Evolutionary conservation across 83 land plant genomes (phyloP).

Genomic region (Picea engelmannii): DNA sequence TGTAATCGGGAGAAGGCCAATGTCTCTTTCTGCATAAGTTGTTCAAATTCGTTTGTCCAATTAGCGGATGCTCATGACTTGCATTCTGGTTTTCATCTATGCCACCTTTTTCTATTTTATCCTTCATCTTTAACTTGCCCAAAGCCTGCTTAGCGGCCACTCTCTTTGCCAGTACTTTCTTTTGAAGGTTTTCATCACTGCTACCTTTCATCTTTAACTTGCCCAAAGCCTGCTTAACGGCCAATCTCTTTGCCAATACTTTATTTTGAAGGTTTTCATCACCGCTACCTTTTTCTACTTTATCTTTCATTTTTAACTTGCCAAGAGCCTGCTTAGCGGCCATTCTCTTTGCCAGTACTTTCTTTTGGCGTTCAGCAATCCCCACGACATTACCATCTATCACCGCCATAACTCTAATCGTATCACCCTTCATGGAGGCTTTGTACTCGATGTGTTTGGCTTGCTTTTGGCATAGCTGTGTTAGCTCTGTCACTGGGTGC

Average conservation of each 20-base stretch:
- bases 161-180: neutral
- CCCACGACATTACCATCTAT: slow-evolving; percentile 9
- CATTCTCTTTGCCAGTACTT: neutral
- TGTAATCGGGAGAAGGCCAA: too few relatives aligned
- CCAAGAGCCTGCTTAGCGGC: neutral
- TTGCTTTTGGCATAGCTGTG: neutral
- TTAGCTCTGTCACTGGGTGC: neutral
- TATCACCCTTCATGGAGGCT: neutral
- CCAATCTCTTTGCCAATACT: neutral
- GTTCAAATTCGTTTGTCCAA: too few relatives aligned
- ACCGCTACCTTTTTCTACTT: too few relatives aligned
- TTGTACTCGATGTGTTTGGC: neutral
- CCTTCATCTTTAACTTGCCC: neutral
- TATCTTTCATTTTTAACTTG: neutral
- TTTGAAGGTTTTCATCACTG: too few relatives aligned
- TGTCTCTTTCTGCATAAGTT: too few relatives aligned
- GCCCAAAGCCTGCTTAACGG: neutral
- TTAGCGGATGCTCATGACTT: too few relatives aligned
- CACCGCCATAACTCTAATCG: neutral
- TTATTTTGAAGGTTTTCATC: too few relatives aligned
- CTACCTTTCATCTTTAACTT: neutral
- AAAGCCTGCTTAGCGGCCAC: neutral
- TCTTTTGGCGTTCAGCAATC: neutral
- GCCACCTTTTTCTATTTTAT: too few relatives aligned
- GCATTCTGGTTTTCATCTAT: too few relatives aligned